Evolutionary conservation across 129 eudicot genomes (phyloP).

Genomic region (Artemisia annua): DNA sequence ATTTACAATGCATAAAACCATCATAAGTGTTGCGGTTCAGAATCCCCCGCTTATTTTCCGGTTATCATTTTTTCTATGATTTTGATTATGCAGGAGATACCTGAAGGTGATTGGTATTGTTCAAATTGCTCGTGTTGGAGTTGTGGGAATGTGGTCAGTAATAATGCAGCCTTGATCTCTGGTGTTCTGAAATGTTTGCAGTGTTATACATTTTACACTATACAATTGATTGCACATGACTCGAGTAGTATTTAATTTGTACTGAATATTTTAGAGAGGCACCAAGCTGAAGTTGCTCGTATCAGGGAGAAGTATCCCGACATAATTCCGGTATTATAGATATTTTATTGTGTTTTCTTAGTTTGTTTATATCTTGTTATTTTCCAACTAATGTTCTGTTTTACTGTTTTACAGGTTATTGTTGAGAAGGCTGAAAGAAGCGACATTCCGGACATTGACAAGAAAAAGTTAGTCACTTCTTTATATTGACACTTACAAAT

Average conservation of each 20-base stretch:
- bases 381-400: constrained; percentile 1
- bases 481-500: not conserved
- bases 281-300: constrained; percentile 97
- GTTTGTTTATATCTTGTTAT: not conserved
- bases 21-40: too few species aligned
- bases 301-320: constrained; percentile 97
- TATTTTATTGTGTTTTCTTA: not conserved
- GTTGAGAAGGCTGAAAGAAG: constrained; percentile 92
- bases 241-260: not conserved
- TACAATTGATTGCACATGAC: too few species aligned
- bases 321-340: constrained; percentile 72
- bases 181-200: too few species aligned
- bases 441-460: constrained; percentile 90
- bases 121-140: too few species aligned
- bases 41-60: too few species aligned
- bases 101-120: too few species aligned
- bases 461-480: constrained; percentile 58
- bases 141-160: too few species aligned
- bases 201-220: too few species aligned
- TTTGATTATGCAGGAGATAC: too few species aligned
- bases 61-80: too few species aligned
- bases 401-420: constrained; percentile 51
- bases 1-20: too few species aligned
- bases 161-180: too few species aligned
- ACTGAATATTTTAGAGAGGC: constrained; percentile 55